Base-by-base conservation (phyloP, 345 rosid species). In the Eucalyptus grandis region DNA sequence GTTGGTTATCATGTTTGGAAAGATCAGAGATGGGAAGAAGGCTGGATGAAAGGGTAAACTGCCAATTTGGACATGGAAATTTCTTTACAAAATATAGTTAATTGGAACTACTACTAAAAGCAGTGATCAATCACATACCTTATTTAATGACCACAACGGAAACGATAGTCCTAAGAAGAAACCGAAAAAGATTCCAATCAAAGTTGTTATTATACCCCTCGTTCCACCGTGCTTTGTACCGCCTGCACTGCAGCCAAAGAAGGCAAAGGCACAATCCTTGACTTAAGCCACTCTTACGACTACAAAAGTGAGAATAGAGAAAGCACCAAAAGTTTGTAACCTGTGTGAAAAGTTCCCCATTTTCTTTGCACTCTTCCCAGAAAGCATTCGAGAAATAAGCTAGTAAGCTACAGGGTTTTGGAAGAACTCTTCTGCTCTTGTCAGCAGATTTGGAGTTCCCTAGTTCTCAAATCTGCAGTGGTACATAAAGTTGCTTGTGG, bases 161-260 rank as follows among this genome's bases (percentile, higher is more conserved):
- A 95, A 94, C 82, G 97, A 97, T 87, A 95, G 91, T 88, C 99
- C 99, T 88, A 97, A 58, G 26, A 95, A 87, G 93, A 98, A 98
- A 56, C 99, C 99, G 13, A 95, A 93, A 90, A 91, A 95, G 77
- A 97, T 91, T 93, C 99, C 99, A 47, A 93, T 51, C 92, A 98
- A 96, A 31, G 96, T 93, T 56, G 96, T 90, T 81, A 97, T 92
- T 16, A 94, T 89, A 88, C 96, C 90, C 94, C 96, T 96, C 95
- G 93, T 93, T 88, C 96, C 98, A 47, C 93, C 94, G 51, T 97
- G 94, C 88, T 93, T 96, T 91, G 91, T 95, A 90, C 92, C 90
- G 54, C 89, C 89, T 40, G 89, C 53, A 90, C 99, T 98, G 95
- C 94, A 93, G 89, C 44, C 88, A 93, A 53, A 86, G 86, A 86